These are phyloP conservation scores for Naganishia kalamii DNA, from an alignment of 768 basidiomycete species.

Conservation along the genomic window DNA sequence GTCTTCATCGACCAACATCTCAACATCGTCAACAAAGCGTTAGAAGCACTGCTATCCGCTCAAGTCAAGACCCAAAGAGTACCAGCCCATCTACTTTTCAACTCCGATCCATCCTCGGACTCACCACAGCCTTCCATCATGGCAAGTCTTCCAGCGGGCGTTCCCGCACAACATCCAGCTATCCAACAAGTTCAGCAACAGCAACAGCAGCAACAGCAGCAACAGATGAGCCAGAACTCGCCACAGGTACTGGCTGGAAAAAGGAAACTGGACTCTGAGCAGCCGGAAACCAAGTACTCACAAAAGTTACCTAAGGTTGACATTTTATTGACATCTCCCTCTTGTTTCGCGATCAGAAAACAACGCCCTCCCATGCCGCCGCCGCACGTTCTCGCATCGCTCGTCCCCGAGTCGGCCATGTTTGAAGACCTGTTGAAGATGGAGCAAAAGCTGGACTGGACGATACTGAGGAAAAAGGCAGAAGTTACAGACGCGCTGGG, in stretches of 20 bases:
- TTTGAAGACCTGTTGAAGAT: constrained; percentile 79
- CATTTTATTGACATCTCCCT: not conserved
- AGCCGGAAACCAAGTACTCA: not conserved
- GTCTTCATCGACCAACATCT: too few relatives aligned
- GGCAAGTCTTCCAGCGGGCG: not conserved
- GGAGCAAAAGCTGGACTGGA: constrained; percentile 92
- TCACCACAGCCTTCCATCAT: not conserved
- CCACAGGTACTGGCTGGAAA: constrained; percentile 5
- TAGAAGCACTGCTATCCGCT: too few relatives aligned
- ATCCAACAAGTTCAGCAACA: constrained; percentile 5
- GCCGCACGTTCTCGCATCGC: constrained; percentile 59
- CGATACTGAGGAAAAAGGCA: constrained; percentile 77
- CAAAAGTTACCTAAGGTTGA: too few relatives aligned
- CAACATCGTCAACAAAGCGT: too few relatives aligned
- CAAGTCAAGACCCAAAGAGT: too few relatives aligned
- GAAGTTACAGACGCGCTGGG: constrained; percentile 86
- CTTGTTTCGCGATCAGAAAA: not conserved
- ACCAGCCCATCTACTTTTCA: too few relatives aligned
- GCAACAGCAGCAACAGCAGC: not conserved
- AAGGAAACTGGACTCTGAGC: constrained; percentile 9
- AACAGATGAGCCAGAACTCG: constrained; percentile 1
- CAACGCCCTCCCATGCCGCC: constrained; percentile 34
- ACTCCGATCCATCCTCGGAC: too few relatives aligned
- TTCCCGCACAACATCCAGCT: not conserved
- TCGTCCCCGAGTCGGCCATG: constrained; percentile 76